These are phyloP conservation scores for Stachybotrys elegans DNA, from an alignment of 2,329 filamentous ascomycete genomes.

Conservation along the genomic window DNA sequence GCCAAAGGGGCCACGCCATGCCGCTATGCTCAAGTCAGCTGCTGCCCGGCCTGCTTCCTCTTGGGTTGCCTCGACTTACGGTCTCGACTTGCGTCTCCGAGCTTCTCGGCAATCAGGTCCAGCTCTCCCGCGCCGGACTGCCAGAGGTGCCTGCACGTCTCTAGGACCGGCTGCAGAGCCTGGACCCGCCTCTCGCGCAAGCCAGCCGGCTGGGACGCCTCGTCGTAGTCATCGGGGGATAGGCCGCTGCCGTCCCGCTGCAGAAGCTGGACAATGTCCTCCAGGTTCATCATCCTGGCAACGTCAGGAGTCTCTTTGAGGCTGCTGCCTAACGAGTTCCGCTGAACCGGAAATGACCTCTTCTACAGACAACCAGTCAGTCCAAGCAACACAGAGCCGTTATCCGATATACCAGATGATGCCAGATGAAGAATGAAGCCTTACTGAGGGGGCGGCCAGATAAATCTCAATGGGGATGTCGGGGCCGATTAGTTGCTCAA, in stretches of 20 bases:
- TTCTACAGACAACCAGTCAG: no score
- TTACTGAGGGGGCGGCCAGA: no score
- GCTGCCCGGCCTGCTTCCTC: no score
- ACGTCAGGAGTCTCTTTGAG: no score
- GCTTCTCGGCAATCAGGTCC: conserved; percentile 42
- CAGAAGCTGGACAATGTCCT: conserved; percentile 33
- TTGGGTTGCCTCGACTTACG: conserved; percentile 38
- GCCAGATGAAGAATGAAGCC: no score
- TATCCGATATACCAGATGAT: no score
- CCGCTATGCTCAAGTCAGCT: conserved; percentile 30
- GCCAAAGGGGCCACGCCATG: conserved; percentile 53
- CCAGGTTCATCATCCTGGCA: conserved; percentile 23
- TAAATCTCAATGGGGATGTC: no score
- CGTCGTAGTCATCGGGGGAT: conserved; percentile 19
- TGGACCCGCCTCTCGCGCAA: conserved; percentile 18
- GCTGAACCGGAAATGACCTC: no score
- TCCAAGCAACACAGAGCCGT: no score
- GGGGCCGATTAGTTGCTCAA: no score
- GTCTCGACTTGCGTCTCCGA: conserved; percentile 52
- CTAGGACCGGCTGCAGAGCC: conserved; percentile 32
- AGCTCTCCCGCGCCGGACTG: conserved; percentile 34
- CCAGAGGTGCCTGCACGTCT: conserved; percentile 34
- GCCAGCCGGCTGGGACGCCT: conserved; percentile 16
- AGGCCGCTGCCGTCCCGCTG: conserved; percentile 23
- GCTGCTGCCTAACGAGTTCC: no score